Evolutionary conservation across 305 asterid genomes (phyloP).

Genomic region (Lippia alba): DNA sequence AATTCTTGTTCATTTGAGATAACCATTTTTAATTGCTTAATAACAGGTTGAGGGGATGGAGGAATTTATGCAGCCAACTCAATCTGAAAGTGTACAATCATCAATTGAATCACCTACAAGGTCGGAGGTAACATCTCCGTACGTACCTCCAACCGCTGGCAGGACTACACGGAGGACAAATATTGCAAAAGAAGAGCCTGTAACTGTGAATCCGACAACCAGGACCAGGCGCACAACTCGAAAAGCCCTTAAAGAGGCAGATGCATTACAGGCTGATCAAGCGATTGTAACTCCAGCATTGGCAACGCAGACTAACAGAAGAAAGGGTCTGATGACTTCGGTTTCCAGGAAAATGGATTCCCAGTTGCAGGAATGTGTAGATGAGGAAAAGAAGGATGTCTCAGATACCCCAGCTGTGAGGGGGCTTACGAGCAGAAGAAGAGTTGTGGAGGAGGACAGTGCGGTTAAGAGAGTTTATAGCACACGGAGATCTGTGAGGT

Average conservation of each 20-base stretch:
- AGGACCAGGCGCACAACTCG: slow-evolving; percentile 54
- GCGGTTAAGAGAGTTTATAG: slow-evolving; percentile 42
- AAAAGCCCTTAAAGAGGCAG: slow-evolving; percentile 35
- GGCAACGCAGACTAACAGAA: slow-evolving; percentile 42
- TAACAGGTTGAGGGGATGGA: slow-evolving; percentile 82
- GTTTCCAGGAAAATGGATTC: slow-evolving; percentile 54
- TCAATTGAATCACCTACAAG: slow-evolving; percentile 57
- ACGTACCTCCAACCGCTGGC: slow-evolving; percentile 55
- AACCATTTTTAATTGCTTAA: not conserved
- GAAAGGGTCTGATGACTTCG: slow-evolving; percentile 46
- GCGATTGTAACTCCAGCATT: slow-evolving; percentile 43
- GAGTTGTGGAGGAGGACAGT: slow-evolving; percentile 46
- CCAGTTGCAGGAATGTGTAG: slow-evolving; percentile 51
- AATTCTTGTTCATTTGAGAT: not conserved
- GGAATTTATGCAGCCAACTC: slow-evolving; percentile 46
- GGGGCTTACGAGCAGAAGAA: slow-evolving; percentile 48
- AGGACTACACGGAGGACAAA: slow-evolving; percentile 55
- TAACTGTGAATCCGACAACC: slow-evolving; percentile 43
- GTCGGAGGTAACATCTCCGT: slow-evolving; percentile 55
- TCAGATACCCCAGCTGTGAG: slow-evolving; percentile 51
- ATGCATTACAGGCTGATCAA: slow-evolving; percentile 31
- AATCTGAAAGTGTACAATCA: slow-evolving; percentile 52
- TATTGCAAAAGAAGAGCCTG: slow-evolving; percentile 41
- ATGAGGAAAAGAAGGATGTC: slow-evolving; percentile 42
- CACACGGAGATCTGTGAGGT: slow-evolving; percentile 71